Evolutionary conservation across 2,329 filamentous ascomycete species (phyloP), one percentile per base, ranked within the genome.

Genomic region (Colletotrichum orbiculare): DNA sequence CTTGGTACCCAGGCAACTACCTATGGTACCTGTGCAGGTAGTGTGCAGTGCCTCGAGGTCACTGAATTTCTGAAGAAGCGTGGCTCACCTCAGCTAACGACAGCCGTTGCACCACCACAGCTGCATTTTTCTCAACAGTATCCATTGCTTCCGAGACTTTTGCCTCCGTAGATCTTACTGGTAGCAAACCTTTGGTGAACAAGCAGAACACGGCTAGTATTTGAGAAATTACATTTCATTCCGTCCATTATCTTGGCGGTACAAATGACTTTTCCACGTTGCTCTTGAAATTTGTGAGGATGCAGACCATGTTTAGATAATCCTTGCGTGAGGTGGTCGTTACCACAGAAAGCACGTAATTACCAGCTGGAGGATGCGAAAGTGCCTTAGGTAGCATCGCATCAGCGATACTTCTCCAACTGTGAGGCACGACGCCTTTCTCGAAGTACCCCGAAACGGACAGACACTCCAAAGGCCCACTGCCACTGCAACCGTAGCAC

Each of bases 401-500:
- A 25, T 25, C 25, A 25, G 25, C 4, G 25, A 25, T 25, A 25
- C 25, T 25, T 25, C 25, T 25, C 25, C 25, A 25, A 25, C 25
- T 25, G 25, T 25, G 25, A 25, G 25, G 25, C 25, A 5, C 25
- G 25, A 25, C 25, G 25, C 25, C 25, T 25, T 25, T 25, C 25
- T 47, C n/a, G 58, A 65, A 53, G 62, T 65, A 62, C 46, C 52
- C 56, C 58, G 25, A 50, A 15, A 12, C 46, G 48, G 39, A 41
- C 62, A 57, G 41, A 15, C 46, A 12, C 15, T 33, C 47, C 37
- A n/a, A 35, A 43, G 25, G 46, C 57, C 62, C 62, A 65, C 62
- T 55, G 6, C 8, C 2, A 46, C 33, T 49, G 46, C 35, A 56
- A 62, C 58, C 58, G 52, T 62, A 43, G 62, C 52, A 62, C 47